Evolutionary conservation across 2,329 filamentous ascomycete species (phyloP), one percentile per base, ranked within the genome.

Genomic region (Chalara sp.): DNA sequence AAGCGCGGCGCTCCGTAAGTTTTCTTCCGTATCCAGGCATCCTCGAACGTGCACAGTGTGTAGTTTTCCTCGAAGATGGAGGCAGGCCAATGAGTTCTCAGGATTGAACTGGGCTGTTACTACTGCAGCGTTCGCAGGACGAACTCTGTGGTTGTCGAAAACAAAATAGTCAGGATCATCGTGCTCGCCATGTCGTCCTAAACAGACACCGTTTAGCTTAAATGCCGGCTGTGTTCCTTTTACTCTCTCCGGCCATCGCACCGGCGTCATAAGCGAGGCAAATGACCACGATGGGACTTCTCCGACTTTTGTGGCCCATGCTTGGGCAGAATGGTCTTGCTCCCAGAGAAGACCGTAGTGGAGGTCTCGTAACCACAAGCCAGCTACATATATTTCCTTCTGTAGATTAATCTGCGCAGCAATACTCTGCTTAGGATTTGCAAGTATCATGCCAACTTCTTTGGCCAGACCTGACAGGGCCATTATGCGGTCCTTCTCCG

Each of bases 331-430:
- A 32, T 45, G 29, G 29, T 48, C 11, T 43, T 40, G 35, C 12
- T 49, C 40, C 49, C 49, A 51, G 1, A 51, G 28, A 6, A 51
- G 29, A 6, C 44, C 43, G 12, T 51, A 37, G 21, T 51, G 43
- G 28, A 51, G 46, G 30, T 51, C 49, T 4, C 44, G 37, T 11
- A 51, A 35, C 49, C 44, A 51, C 43, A 51, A 42, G 11, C 49
- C 49, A 35, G 43, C 49, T 6, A 51, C 32, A 13, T 51, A 51
- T 8, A 48, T 35, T n/a, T 40, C 46, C n/a, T 41, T 48, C 33
- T 48, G 46, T 7, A 10, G 8, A 6, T 41, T 29, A 5, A 29
- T 48, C 21, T 42, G 35, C 13, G 32, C 40, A 13, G 35, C 39
- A 21, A 21, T 21, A 2, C 21, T 21, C 13, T 35, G 46, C 3